Evolutionary conservation across 768 basidiomycete species (phyloP).

Genomic region (Tricholoma matsutake): DNA sequence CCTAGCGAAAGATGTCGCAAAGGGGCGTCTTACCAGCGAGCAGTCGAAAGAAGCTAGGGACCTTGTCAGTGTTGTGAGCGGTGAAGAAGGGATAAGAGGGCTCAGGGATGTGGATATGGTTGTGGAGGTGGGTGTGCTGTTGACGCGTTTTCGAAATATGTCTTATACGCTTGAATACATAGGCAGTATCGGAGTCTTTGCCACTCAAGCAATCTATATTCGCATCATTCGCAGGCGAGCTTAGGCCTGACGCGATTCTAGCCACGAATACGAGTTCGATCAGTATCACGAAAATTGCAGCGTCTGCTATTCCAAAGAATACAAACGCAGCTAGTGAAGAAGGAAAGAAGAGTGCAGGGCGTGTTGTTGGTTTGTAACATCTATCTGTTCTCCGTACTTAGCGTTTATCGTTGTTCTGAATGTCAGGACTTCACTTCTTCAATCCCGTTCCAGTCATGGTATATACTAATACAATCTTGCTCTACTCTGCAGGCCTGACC

Average conservation of each 20-base stretch:
- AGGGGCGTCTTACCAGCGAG: conserved; percentile 66
- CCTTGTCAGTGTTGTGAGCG: conserved; percentile 58
- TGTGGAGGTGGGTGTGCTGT: conserved; percentile 60
- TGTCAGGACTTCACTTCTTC: conserved; percentile 84
- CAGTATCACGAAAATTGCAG: conserved; percentile 91
- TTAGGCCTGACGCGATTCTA: conserved; percentile 74
- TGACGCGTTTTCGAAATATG: not conserved
- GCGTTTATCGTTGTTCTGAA: not conserved
- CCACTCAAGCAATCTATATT: conserved; percentile 80
- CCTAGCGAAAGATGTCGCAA: conserved; percentile 84
- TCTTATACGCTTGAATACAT: not conserved
- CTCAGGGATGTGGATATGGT: conserved; percentile 87
- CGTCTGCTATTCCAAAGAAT: conserved; percentile 63
- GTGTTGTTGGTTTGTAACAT: conserved; percentile 70
- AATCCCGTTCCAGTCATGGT: conserved; percentile 98
- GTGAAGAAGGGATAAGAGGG: conserved; percentile 45
- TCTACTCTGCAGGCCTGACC: not conserved
- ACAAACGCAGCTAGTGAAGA: conserved; percentile 55
- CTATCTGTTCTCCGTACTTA: not conserved
- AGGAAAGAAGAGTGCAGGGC: conserved; percentile 60
- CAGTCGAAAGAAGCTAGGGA: conserved; percentile 74
- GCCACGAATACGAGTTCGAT: conserved; percentile 95
- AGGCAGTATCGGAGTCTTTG: conserved; percentile 89
- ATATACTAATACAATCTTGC: conserved; percentile 15
- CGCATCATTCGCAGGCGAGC: conserved; percentile 57